Base-by-base conservation (phyloP, 352 stramenopile species). In the Phytophthora chlamydospora region DNA sequence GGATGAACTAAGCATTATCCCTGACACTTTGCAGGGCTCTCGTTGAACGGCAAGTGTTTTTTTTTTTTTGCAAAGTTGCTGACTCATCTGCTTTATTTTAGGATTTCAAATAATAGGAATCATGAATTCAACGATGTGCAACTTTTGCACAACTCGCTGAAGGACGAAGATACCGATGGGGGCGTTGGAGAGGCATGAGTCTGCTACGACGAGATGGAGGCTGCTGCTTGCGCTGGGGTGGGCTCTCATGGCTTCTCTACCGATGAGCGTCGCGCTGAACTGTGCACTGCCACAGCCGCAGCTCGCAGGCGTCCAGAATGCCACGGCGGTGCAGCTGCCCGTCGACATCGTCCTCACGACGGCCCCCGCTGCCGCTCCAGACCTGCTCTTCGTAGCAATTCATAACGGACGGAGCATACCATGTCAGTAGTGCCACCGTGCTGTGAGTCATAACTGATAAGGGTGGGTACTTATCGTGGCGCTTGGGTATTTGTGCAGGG, bases 241-340 rank as follows among this genome's bases (percentile, higher is more conserved):
- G 34, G 5, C 27, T 31, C 27, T 43, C 4, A 16, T 24, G 21
- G 27, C 32, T 2, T 53, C 10, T 3, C 27, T 47, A 17, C 17
- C 3, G 6, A 8, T 32, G n/a, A 40, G 9, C 14, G 16, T 7
- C 0, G 59, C 64, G 16, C 38, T 75, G 6, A 68, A 72, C 38
- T 77, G 69, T 31, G 60, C 50, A 13, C 55, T 77, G 33, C 69
- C 69, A 1, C 54, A 71, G 21, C 69, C 65, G 24, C 38, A 65
- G 21, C 58, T 75, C 27, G 36, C 54, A 3, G 69, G 69, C 14
- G 46, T 75, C 21, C 59, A 66, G 29, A 77, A 77, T 58, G 65
- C 57, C 19, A 66, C 64, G 12, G 45, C 55, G 0, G 51, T 69
- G 35, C 44, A 45, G 31, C 42, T 72, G 32, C 69, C 65, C 3